Evolutionary conservation across 192 early-diverging fungal species (phyloP), one percentile per base, ranked within the genome.

Genomic region (Rhizophagus prolifer): DNA sequence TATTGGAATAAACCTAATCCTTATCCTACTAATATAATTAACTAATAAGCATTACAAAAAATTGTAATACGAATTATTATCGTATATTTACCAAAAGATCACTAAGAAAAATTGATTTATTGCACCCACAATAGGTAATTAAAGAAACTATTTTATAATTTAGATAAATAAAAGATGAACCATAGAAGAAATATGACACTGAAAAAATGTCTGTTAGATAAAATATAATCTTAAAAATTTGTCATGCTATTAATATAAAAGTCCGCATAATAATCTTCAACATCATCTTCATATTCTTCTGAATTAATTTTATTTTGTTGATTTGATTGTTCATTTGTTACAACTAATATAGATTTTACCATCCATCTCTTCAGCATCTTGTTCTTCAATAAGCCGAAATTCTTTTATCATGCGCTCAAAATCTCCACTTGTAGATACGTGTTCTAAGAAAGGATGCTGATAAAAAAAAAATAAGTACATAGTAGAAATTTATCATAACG

Each of bases 401-500:
- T 72, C 54, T n/a, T 60, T 14, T 23, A 72, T 31, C 54, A 72
- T 72, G 25, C 25, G 31, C 28, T 72, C 13, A 60, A 72, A 59
- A 8, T 72, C 71, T 59, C 71, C 58, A 4, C 9, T 31, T 36
- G 47, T 34, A 4, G 71, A 58, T 16, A 72, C 47, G 38, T 72
- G 19, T 25, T 72, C 16, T 36, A 72, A 23, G 89, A 90, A 67
- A 86, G 92, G 74, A 78, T 85, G 84, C 82, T 84, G 63, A 23
- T 61, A 28, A 38, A 31, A 69, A 30, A 61, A 54, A 30, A 10
- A 46, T 75, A 31, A 8, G 12, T 21, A 75, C 5, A 62, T 25
- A 10, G 54, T 86, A 86, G 9, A 86, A 86, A 77, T 85, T 89
- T 62, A 87, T 78, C 72, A 92, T 69, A 79, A 90, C 91, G 47